phyloP scores from a whole-genome alignment of 176 grass and related monocot species.

The Olyra latifolia region DNA sequence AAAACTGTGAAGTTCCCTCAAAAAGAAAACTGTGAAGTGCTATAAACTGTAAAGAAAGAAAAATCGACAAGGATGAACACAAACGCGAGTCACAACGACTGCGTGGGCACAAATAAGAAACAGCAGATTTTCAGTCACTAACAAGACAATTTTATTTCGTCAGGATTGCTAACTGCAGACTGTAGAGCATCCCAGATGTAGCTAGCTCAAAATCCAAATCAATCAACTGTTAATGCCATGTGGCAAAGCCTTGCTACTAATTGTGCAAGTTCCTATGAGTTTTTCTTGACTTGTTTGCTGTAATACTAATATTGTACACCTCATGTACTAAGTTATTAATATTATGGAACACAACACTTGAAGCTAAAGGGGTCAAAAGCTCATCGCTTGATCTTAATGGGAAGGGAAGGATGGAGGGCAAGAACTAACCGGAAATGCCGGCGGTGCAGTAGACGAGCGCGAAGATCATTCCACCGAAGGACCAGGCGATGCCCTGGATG shows the following conservation, averaged over 20 bases:
- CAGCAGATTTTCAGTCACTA: background rate
- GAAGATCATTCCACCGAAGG: constrained; percentile 96
- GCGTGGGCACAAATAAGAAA: background rate
- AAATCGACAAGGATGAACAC: background rate
- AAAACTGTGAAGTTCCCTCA: background rate
- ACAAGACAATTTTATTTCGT: background rate
- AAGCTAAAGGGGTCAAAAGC: background rate
- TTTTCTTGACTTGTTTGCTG: background rate
- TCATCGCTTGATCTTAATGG: background rate
- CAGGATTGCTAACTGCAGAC: background rate
- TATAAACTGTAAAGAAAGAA: background rate
- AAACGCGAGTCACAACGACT: background rate
- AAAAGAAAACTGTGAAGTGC: background rate
- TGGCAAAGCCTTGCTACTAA: background rate
- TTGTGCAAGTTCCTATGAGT: background rate
- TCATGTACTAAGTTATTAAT: background rate
- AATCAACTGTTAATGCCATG: background rate
- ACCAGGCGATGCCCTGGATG: constrained; percentile 89
- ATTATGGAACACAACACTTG: background rate
- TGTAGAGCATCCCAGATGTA: background rate
- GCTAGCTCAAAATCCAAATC: background rate
- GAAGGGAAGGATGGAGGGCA: background rate
- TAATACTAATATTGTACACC: background rate
- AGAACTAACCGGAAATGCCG: constrained; percentile 77
- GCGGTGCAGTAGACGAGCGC: constrained; percentile 94